Base-by-base conservation (phyloP, 2,329 filamentous ascomycete species). In the Aaosphaeria arxii region DNA sequence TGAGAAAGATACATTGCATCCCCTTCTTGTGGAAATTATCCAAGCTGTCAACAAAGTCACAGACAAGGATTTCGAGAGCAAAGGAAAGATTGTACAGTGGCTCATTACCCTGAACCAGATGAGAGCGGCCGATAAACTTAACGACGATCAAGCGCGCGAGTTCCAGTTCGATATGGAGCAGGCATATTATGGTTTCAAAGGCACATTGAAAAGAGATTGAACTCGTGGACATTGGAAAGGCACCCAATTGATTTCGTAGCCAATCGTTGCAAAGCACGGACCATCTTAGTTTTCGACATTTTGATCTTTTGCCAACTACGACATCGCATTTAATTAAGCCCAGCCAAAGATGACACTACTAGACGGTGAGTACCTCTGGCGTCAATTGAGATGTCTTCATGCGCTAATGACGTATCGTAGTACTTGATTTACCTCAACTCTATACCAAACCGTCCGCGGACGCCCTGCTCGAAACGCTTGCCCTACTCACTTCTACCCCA, bases 71-170 rank as follows among this genome's bases (percentile, higher is more conserved):
- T 99, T 99, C 67, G 91, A 97, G 58, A 91, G 87, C 66, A 86
- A 95, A 57, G 91, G 89, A 60, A 97, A 97, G 79, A 97, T 99
- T 60, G 91, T 99, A 48, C 91, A 96, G 70, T 99, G 94, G 94
- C 79, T 99, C 57, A 99, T 99, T 62, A 88, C 89, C 5, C 77
- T 99, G 55, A 99, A 99, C 67, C 91, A 96, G 73, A 97, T 99
- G 94, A 89, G 89, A 65, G 94, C 91, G 6, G 91, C 90, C 1
- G 91, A 97, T 63, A 91, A 96, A 69, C 72, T 99, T 58, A 86
- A 82, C 58, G 88, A 95, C 62, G 86, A 92, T 49, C 90, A 96
- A 72, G 88, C 88, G 5, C 79, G 92, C 48, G 91, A 99, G 70
- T 75, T 97, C 58, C 88, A 94, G 57, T 84, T 96, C 69, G 92